These are phyloP conservation scores for Bromus sterilis DNA, from an alignment of 176 grass and related monocot genomes.

Conservation along the genomic window DNA sequence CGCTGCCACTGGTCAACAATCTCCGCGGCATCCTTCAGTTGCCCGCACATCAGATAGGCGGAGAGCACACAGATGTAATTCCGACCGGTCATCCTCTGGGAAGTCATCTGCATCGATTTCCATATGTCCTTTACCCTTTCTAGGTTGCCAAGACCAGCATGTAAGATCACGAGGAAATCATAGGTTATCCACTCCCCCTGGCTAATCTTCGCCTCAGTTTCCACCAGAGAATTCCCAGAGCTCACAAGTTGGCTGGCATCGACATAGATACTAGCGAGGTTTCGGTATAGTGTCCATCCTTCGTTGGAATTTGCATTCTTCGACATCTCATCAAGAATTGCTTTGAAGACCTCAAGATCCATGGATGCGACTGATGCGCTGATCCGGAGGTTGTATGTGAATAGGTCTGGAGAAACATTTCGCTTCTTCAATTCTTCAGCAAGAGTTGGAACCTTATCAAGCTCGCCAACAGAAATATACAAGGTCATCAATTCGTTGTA, in stretches of 20 bases:
- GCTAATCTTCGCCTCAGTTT: conserved; percentile 55
- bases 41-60: conserved; percentile 43
- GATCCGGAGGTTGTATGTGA: conserved; percentile 77
- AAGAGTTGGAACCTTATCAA: conserved; percentile 43
- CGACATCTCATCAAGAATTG: conserved; percentile 65
- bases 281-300: conserved; percentile 56
- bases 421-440: conserved; percentile 48
- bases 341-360: conserved; percentile 46
- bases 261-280: conserved; percentile 41
- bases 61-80: conserved; percentile 64
- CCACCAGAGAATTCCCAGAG: conserved; percentile 32
- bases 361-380: conserved; percentile 51
- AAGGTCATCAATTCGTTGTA: conserved; percentile 90
- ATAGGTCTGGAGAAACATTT: conserved; percentile 56
- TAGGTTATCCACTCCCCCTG: conserved; percentile 78
- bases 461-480: conserved; percentile 68
- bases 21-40: conserved; percentile 46
- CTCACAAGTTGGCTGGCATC: conserved; percentile 38
- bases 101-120: conserved; percentile 64
- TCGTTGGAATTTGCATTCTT: conserved; percentile 50
- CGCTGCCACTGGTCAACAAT: conserved; percentile 69
- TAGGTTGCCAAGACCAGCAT: conserved; percentile 45
- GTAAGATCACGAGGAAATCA: conserved; percentile 63
- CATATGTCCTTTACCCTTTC: conserved; percentile 70
- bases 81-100: conserved; percentile 57